Evolutionary conservation across 495 filamentous ascomycete genomes (phyloP).

Genomic region (Barbatosphaeria neglecta): DNA sequence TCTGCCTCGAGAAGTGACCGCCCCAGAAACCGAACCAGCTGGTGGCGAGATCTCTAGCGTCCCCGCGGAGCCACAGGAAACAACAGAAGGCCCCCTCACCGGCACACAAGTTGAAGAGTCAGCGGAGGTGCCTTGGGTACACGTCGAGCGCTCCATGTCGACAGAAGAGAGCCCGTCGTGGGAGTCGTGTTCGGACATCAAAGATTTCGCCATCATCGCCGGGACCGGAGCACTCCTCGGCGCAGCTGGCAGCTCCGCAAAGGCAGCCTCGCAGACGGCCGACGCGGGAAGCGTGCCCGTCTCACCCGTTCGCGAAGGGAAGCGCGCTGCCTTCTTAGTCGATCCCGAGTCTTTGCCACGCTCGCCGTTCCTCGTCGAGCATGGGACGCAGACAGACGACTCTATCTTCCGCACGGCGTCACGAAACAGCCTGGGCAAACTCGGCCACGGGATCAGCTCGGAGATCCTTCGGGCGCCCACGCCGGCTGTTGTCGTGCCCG

Average conservation of each 20-base stretch:
- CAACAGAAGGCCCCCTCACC: no score
- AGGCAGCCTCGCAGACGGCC: not conserved
- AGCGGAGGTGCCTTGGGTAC: not conserved
- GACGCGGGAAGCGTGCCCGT: not conserved
- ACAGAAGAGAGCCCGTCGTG: not conserved
- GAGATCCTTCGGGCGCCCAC: conserved; percentile 27
- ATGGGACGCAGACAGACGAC: conserved; percentile 28
- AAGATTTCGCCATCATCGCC: not conserved
- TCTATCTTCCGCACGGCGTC: conserved; percentile 12
- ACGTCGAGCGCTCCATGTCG: not conserved
- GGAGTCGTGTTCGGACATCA: not conserved
- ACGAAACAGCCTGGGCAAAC: conserved; percentile 5
- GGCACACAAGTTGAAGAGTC: not conserved
- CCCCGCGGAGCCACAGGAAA: not conserved
- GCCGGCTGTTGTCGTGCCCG: conserved; percentile 30
- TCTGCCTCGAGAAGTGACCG: not conserved
- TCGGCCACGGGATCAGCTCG: conserved; percentile 9
- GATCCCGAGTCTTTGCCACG: not conserved
- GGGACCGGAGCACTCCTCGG: not conserved
- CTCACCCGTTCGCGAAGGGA: not conserved
- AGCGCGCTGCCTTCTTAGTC: not conserved
- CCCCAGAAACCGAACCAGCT: not conserved
- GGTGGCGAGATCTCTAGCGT: not conserved
- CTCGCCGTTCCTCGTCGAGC: conserved; percentile 5
- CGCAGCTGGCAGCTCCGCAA: not conserved